Conservation (phyloP, 139 green algal genomes). For the Coccomyxa sp. region DNA sequence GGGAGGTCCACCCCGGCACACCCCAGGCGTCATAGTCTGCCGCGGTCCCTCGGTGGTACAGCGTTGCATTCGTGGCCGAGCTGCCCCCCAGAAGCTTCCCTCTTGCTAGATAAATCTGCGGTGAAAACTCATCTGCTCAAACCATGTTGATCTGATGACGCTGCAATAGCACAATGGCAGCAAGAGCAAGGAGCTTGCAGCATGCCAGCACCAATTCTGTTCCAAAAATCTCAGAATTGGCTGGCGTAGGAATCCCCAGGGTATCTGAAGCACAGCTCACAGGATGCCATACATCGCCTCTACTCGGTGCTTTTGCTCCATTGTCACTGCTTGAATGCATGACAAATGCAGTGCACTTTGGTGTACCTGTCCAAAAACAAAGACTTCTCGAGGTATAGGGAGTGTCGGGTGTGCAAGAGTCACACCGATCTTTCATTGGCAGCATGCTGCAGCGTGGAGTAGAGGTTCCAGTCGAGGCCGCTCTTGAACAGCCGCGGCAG, state of each 20-base stretch:
- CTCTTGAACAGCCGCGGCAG: constrained; percentile 78
- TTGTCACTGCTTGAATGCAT: no score
- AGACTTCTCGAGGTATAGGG: no score
- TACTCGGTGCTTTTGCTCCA: no score
- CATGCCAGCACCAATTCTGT: no score
- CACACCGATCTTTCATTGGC: constrained; percentile 54
- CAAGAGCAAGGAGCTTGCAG: no score
- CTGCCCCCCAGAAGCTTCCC: constrained; percentile 80
- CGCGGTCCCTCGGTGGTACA: constrained; percentile 77
- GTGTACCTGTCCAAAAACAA: no score
- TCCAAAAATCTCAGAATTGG: no score
- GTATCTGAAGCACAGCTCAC: no score
- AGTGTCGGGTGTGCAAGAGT: neutral
- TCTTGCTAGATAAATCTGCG: constrained; percentile 76
- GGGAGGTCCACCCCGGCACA: constrained; percentile 63
- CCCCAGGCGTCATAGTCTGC: constrained; percentile 84
- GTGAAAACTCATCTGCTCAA: neutral
- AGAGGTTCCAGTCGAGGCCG: constrained; percentile 83
- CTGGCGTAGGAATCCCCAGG: no score
- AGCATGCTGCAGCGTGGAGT: constrained; percentile 49
- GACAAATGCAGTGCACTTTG: no score
- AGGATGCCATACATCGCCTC: no score
- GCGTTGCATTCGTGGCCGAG: constrained; percentile 81
- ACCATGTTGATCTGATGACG: neutral
- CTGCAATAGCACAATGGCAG: no score